Evolutionary conservation across 495 filamentous ascomycete genomes (phyloP).

Genomic region (Podospora conica): DNA sequence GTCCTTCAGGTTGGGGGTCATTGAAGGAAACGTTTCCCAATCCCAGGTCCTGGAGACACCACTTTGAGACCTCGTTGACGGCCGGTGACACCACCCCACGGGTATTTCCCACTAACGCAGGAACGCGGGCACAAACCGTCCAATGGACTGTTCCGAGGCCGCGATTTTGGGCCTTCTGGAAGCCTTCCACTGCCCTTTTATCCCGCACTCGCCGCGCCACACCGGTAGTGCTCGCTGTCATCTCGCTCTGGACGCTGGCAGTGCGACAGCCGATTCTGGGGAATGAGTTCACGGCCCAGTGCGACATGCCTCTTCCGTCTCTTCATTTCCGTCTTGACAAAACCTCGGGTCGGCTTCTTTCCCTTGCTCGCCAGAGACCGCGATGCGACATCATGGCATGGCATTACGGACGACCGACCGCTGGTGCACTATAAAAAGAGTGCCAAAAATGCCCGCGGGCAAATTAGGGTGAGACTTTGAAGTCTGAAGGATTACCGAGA

Average conservation of each 20-base stretch:
- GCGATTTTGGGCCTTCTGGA: slow-evolving; percentile 25
- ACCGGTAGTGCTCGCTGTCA: background rate
- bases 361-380: background rate
- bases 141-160: slow-evolving; percentile 20
- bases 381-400: background rate
- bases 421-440: background rate
- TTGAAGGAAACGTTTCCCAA: background rate
- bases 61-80: background rate
- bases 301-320: background rate
- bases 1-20: background rate
- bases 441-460: background rate
- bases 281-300: background rate
- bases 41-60: background rate
- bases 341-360: background rate
- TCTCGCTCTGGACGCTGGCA: background rate
- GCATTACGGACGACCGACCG: too few relatives aligned
- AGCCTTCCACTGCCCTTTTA: slow-evolving; percentile 15
- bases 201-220: slow-evolving; percentile 4
- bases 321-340: background rate
- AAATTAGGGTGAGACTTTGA: background rate
- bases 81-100: background rate
- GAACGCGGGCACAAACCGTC: slow-evolving; percentile 11
- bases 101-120: slow-evolving; percentile 18
- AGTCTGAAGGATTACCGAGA: background rate
- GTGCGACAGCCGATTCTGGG: background rate